Evolutionary conservation across 106 monocot species (phyloP).

Genomic region (Allium cepa): DNA sequence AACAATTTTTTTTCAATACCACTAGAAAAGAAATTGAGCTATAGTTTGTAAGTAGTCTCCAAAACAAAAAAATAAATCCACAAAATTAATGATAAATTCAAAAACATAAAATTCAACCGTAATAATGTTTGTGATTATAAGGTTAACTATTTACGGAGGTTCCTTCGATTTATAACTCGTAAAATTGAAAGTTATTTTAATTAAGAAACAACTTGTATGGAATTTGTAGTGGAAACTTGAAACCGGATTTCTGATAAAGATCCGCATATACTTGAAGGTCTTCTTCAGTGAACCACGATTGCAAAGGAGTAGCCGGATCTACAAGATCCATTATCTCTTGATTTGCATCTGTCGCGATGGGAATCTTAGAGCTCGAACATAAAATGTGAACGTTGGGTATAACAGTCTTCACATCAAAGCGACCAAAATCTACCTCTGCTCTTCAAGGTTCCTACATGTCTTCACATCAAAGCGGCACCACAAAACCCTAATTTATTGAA

Average conservation of each 20-base stretch:
- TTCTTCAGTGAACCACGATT: conserved; percentile 28
- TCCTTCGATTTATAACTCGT: too few species aligned
- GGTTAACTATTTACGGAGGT: too few species aligned
- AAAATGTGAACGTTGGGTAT: conserved; percentile 30
- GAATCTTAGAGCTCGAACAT: conserved; percentile 20
- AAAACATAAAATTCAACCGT: too few species aligned
- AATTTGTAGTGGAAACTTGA: conserved; percentile 22
- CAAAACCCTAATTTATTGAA: too few species aligned
- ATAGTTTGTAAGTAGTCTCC: too few species aligned
- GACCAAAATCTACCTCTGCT: conserved; percentile 24
- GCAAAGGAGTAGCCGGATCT: conserved; percentile 24
- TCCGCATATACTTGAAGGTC: conserved; percentile 19
- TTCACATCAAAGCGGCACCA: too few species aligned
- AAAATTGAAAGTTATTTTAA: too few species aligned
- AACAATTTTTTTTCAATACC: too few species aligned
- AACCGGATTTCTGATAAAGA: conserved; percentile 25
- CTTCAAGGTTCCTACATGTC: conserved; percentile 20
- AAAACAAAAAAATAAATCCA: too few species aligned
- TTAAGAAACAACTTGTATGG: conserved; percentile 13
- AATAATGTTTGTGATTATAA: too few species aligned
- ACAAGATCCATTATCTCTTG: conserved; percentile 36
- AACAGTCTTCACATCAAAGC: conserved; percentile 21
- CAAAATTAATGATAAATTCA: too few species aligned
- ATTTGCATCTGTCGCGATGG: conserved; percentile 14
- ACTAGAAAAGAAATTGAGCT: too few species aligned